These are phyloP conservation scores for Claviceps maximensis DNA, from an alignment of 2,329 filamentous ascomycete species.

Conservation along the genomic window DNA sequence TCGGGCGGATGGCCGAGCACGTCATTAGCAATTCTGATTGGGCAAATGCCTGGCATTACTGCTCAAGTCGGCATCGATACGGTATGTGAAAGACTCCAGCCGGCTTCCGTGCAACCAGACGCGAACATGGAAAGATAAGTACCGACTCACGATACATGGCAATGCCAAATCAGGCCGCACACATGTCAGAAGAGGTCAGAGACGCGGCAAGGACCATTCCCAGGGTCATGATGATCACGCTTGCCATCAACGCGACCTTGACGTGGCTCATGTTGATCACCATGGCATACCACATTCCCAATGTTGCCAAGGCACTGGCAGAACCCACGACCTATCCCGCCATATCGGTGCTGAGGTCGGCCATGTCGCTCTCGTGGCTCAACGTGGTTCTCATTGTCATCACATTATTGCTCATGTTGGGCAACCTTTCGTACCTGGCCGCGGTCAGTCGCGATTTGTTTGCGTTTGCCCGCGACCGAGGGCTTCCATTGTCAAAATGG, in stretches of 20 bases:
- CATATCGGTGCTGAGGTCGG: constrained; percentile 3
- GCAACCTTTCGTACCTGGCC: constrained; percentile 3
- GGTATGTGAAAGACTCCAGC: constrained; percentile 1
- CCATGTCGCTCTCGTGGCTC: constrained; percentile 7
- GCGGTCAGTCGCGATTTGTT: constrained; percentile 5
- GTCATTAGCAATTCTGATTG: constrained; percentile 8
- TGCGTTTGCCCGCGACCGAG: constrained; percentile 6
- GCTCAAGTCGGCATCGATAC: constrained; percentile 8
- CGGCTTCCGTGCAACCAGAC: not conserved
- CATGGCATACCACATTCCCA: constrained; percentile 5
- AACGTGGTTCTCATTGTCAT: constrained; percentile 4
- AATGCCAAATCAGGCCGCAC: not conserved
- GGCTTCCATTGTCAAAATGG: constrained; percentile 1
- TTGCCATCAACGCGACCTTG: not conserved
- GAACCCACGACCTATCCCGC: constrained; percentile 6
- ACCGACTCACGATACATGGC: not conserved
- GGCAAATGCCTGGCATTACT: constrained; percentile 7
- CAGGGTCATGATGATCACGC: constrained; percentile 6
- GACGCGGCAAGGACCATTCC: constrained; percentile 8
- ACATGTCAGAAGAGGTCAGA: constrained; percentile 10
- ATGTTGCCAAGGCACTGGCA: constrained; percentile 2
- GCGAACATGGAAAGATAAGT: not conserved
- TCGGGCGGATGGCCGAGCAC: constrained; percentile 8
- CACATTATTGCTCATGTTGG: constrained; percentile 4
- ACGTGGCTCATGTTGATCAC: constrained; percentile 2